Base-by-base conservation (phyloP, 345 rosid species). In the Populus nigra region DNA sequence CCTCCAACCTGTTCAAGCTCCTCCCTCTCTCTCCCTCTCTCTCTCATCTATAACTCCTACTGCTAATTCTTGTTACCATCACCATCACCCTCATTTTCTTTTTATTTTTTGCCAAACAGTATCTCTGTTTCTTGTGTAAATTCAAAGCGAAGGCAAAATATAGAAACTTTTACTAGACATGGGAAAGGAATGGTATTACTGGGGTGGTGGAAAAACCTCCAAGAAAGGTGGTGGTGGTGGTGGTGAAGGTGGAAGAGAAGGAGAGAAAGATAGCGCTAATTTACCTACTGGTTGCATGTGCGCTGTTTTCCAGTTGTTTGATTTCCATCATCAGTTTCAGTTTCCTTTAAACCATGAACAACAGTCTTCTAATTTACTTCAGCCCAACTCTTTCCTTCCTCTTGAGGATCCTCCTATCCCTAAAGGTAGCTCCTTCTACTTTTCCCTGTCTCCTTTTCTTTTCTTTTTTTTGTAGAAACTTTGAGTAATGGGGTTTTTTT, bases 231-330 rank as follows among this genome's bases (percentile, higher is more conserved):
- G 65, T 23, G 83, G 70, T 31, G 50, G 71, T 47, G 65, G 65
- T 25, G 29, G 29, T 59, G 65, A n/a, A 41, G 57, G 65, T 57
- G 69, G 43, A 31, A 20, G 31, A 20, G 57, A 8, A 22, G 36
- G 5, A 59, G 80, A 45, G 73, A 55, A 69, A 65, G 67, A 73
- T 0, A 49, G 65, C 45, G 70, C 22, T 49, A 65, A 41, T 68
- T 43, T 68, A 1, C 29, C 87, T 50, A 69, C 88, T 49, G 94
- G 99, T 61, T 96, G 98, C 91, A 91, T 93, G 85, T 87, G 87
- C 81, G 83, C 94, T 72, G 86, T 93, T n/a, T 88, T 89, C 74
- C 94, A 93, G 69, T 73, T 93, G 43, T 92, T 93, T 80, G 94
- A 91, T 83, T 92, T 91, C 49, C 94, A 90, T 76, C 88, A 83